These are phyloP conservation scores for Fusarium zealandicum DNA, from an alignment of 2,329 filamentous ascomycete species.

Conservation along the genomic window DNA sequence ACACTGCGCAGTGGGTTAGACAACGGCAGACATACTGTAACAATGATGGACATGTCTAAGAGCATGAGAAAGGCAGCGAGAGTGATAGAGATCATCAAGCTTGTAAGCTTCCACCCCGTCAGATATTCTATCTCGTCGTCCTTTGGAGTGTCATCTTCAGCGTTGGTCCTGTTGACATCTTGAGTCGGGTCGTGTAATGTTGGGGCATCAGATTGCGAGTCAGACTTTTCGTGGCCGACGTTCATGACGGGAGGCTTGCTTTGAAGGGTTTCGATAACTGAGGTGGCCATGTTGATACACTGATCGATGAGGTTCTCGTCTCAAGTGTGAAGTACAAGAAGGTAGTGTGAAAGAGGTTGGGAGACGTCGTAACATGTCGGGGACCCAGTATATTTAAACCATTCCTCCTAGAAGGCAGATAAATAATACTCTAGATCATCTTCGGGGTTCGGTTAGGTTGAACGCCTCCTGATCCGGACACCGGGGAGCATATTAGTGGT, in stretches of 20 bases:
- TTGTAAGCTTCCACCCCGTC: conserved; percentile 44
- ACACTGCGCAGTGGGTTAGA: not conserved
- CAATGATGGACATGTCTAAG: conserved; percentile 61
- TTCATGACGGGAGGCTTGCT: not conserved
- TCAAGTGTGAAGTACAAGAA: not conserved
- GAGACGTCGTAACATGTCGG: conserved; percentile 7
- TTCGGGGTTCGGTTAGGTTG: conserved; percentile 7
- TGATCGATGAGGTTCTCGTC: not conserved
- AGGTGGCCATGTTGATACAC: conserved; percentile 7
- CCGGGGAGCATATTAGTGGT: conserved; percentile 8
- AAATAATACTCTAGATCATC: conserved; percentile 10
- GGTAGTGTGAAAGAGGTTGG: not conserved
- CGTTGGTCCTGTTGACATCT: conserved; percentile 7
- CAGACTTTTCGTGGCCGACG: conserved; percentile 10
- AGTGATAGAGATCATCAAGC: conserved; percentile 49
- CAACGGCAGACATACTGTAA: conserved; percentile 50
- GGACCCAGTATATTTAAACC: conserved; percentile 14
- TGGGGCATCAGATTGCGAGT: conserved; percentile 20
- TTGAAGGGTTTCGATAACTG: not conserved
- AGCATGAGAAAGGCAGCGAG: conserved; percentile 56
- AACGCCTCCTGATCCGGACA: conserved; percentile 7
- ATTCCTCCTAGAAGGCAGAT: conserved; percentile 3
- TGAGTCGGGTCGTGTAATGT: conserved; percentile 30
- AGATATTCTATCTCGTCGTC: conserved; percentile 30
- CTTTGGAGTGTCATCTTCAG: conserved; percentile 6